Percentiles rank a stretch among this genome's conserved stretches.
Conservation (phyloP, 257 asterid genomes). For the Gardenia jasminoides region DNA sequence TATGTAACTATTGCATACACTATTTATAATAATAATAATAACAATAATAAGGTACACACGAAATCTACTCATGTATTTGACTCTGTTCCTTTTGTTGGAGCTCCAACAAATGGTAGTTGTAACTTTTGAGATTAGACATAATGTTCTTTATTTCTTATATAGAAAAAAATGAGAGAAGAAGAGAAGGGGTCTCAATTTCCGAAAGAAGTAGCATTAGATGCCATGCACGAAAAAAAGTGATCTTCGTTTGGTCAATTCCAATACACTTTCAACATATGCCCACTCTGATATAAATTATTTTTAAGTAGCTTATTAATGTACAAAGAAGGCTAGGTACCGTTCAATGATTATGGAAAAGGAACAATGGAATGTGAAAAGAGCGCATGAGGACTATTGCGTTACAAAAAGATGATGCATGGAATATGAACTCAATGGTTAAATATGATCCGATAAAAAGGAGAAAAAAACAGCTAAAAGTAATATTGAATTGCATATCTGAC, state of each 20-base stretch:
- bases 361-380: neutral
- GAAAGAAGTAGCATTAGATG: neutral
- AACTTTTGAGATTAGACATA: neutral
- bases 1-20: too few relatives aligned
- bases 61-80: too few relatives aligned
- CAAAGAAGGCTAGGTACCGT: too few relatives aligned
- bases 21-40: too few relatives aligned
- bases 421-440: slow-evolving; percentile 2
- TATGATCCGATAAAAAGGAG: slow-evolving; percentile 11
- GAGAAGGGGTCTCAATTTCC: neutral
- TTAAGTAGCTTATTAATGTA: neutral
- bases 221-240: neutral
- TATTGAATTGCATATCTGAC: neutral
- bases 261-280: neutral
- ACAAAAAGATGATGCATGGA: slow-evolving; percentile 5
- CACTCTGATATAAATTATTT: too few relatives aligned
- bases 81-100: neutral
- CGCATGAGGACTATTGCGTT: neutral
- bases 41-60: too few relatives aligned
- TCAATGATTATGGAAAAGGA: neutral
- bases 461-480: neutral
- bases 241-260: neutral
- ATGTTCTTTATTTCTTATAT: neutral
- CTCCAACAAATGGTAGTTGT: neutral
- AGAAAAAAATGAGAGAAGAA: neutral